Base-by-base conservation (phyloP, 1,284 basidiomycete species). In the Malassezia slooffiae region DNA sequence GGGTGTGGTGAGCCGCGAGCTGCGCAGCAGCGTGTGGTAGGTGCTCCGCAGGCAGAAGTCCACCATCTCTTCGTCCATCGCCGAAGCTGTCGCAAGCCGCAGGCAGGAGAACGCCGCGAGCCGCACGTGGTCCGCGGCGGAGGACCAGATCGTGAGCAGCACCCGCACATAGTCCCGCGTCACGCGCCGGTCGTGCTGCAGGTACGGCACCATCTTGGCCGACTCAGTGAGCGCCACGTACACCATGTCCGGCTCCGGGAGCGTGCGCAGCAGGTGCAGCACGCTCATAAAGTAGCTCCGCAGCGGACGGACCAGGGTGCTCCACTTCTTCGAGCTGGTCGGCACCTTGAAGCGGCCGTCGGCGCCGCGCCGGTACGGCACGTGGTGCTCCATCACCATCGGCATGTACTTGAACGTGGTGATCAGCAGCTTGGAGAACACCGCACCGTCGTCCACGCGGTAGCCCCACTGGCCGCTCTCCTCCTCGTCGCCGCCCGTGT, bases 401-500 rank as follows among this genome's bases (percentile, higher is more conserved):
- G 91, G 91, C 0, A 88, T 89, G 72, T 87, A 97, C 66, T 81
- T 81, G 38, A 99, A 75, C 0, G 88, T 74, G 2, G 90, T 93
- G 11, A 80, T 78, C 24, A 97, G 76, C 16, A 97, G 76, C 72
- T 93, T 93, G 74, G 83, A 84, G 74, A 91, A 97, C 26, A 67
- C 63, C 27, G 51, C 73, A 6, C 62, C 52, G 32, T 60, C 57
- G 20, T 62, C 55, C 37, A 68, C 50, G 28, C 54, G 51, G 46
- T 57, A 68, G 2, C 55, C 51, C 15, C 26, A 27, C n/a, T 57
- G 48, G 2, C 44, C 43, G 30, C 52, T 48, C 37, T 56, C 39
- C 5, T 49, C 53, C 27, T 54, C 52, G 31, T 57, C 55, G 32
- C 58, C 62, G 36, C 52, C 57, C 41, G 56, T 59, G 27, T 45